Base-by-base conservation (phyloP, 2,329 filamentous ascomycete genomes). In the Rhinocladiella similis region DNA sequence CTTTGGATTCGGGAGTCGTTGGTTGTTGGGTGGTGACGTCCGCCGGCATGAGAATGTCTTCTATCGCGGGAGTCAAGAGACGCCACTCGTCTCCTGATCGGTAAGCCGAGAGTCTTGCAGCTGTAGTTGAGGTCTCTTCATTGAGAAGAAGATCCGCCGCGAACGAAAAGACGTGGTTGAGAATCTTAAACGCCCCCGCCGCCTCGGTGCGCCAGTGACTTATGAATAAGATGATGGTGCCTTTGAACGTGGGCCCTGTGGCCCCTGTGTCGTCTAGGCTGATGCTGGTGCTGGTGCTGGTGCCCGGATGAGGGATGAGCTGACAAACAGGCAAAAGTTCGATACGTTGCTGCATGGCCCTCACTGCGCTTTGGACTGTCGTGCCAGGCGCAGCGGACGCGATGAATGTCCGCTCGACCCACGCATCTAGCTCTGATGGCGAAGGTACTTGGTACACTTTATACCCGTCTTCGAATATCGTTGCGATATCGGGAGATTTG, bases 141-240 rank as follows among this genome's bases (percentile, higher is more conserved):
- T 43, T 48, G 14, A 18, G 9, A 13, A 60, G 16, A 19, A 60
- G 18, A 13, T 60, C 57, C 16, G 35, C 39, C 2, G 54, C 49
- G 41, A 53, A 57, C 22, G 48, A 48, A 22, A 60, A 50, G 6
- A 60, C 1, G 14, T 57, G 48, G 49, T 56, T 45, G 20, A 60
- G 14, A 5, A 57, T 48, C 35, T 56, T 52, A 45, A 50, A 57
- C 13, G 50, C 54, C 14, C 57, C 57, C 10, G 57, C 25, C 35
- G 57, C 57, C 29, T 60, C 54, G 22, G 53, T 60, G 13, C 54
- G 49, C 57, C 57, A 60, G 25, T 60, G 57, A 42, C 53, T 56
- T 35, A 60, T 53, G 35, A 50, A 53, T 3, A 60, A 33, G 19
- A 60, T 48, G 3, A 57, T 5, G 4, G 46, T 45, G 9, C 48